Evolutionary conservation across 352 stramenopile genomes (phyloP).

Genomic region (Pythium apleroticum): DNA sequence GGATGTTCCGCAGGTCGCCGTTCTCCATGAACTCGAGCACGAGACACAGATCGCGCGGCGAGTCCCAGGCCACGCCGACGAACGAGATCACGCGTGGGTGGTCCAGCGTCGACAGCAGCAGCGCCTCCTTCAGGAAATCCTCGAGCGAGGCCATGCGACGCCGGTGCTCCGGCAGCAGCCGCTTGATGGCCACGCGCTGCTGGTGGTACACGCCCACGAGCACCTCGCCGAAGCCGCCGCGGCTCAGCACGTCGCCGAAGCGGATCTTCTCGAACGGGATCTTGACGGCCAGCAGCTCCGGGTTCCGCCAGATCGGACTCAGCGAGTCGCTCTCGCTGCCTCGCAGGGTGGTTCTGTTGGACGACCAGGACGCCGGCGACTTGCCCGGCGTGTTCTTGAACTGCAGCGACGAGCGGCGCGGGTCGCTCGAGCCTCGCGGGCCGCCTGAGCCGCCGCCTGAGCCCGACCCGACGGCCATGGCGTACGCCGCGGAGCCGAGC

Average conservation of each 20-base stretch:
- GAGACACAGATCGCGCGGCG: constrained; percentile 32
- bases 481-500: constrained; percentile 18
- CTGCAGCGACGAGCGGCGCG: constrained; percentile 1
- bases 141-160: constrained; percentile 44
- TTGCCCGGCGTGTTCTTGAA: neutral
- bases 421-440: neutral
- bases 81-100: constrained; percentile 43
- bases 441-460: neutral
- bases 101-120: constrained; percentile 40
- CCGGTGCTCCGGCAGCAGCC: constrained; percentile 39
- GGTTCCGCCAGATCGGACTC: constrained; percentile 45
- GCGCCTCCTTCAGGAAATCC: constrained; percentile 52
- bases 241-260: constrained; percentile 37
- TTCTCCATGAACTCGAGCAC: constrained; percentile 40
- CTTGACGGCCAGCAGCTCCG: constrained; percentile 41
- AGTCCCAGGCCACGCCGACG: constrained; percentile 44
- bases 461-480: neutral
- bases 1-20: constrained; percentile 35
- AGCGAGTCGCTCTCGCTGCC: constrained; percentile 23
- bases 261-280: constrained; percentile 49
- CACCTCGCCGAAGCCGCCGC: constrained; percentile 51
- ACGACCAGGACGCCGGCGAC: constrained; percentile 21
- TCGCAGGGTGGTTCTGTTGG: constrained; percentile 1
- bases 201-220: constrained; percentile 40
- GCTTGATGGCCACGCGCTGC: constrained; percentile 48